These are phyloP conservation scores for Hortaea sp. DNA, from an alignment of 2,329 filamentous ascomycete genomes.

Conservation along the genomic window DNA sequence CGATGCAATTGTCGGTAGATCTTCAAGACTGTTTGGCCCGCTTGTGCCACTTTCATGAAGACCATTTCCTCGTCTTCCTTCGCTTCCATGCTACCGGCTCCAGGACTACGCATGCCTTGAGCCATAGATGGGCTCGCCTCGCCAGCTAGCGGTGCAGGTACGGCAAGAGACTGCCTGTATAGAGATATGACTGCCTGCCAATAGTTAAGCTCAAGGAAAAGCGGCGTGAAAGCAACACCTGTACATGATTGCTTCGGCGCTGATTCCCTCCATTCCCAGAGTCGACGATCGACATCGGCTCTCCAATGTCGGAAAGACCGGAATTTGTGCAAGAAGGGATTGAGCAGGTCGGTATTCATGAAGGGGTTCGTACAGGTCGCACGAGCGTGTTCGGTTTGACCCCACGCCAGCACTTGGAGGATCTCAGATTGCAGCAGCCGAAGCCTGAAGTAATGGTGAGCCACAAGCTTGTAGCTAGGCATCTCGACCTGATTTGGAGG, in stretches of 20 bases:
- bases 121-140: constrained; percentile 52
- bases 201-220: constrained; percentile 91
- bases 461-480: constrained; percentile 81
- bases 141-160: constrained; percentile 72
- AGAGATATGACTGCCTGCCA: constrained; percentile 97
- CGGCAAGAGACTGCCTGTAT: constrained; percentile 71
- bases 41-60: constrained; percentile 89
- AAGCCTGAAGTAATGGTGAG: constrained; percentile 85
- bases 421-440: constrained; percentile 89
- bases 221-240: constrained; percentile 77
- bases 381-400: constrained; percentile 73
- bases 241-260: constrained; percentile 70
- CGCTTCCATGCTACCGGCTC: constrained; percentile 47
- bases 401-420: constrained; percentile 82
- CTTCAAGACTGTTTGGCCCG: constrained; percentile 82
- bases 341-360: constrained; percentile 69
- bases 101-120: constrained; percentile 49
- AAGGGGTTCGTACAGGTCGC: constrained; percentile 58
- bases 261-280: constrained; percentile 78
- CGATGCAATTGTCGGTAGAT: constrained; percentile 84
- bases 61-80: constrained; percentile 81
- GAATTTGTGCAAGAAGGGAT: constrained; percentile 75
- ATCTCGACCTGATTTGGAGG: constrained; percentile 40
- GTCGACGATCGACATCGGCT: constrained; percentile 69
- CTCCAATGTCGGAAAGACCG: constrained; percentile 83